Percentiles rank a stretch among this genome's conserved stretches.
Evolutionary conservation across 1,284 basidiomycete species (phyloP).

Genomic region (Hemileia vastatrix): DNA sequence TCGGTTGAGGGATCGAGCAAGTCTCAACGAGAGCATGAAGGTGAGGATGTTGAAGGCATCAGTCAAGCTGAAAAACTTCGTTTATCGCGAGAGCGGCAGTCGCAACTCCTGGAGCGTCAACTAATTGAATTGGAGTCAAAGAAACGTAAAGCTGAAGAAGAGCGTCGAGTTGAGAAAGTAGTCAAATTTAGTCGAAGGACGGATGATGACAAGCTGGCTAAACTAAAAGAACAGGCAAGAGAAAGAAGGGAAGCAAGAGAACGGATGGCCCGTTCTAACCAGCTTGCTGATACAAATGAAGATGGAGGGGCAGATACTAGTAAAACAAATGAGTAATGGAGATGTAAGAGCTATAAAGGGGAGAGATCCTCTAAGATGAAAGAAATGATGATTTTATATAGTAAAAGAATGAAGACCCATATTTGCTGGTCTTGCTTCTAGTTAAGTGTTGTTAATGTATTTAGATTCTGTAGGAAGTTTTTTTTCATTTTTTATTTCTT

Average conservation of each 20-base stretch:
- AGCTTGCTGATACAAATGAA: too few relatives aligned
- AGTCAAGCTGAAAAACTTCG: conserved; percentile 17
- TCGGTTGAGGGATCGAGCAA: neutral
- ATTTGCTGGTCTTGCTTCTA: too few relatives aligned
- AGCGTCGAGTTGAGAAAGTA: conserved; percentile 2
- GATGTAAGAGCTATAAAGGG: too few relatives aligned
- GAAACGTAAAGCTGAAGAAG: conserved; percentile 17
- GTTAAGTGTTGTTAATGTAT: too few relatives aligned
- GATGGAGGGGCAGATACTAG: too few relatives aligned
- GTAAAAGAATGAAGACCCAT: too few relatives aligned
- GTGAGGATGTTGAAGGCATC: conserved; percentile 11
- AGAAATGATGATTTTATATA: too few relatives aligned
- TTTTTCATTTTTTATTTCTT: too few relatives aligned
- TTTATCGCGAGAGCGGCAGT: conserved; percentile 20
- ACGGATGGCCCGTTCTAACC: neutral
- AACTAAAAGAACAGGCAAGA: conserved; percentile 13
- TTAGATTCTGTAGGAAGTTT: too few relatives aligned
- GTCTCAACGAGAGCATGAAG: conserved; percentile 2
- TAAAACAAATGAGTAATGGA: too few relatives aligned
- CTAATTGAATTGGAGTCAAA: conserved; percentile 14
- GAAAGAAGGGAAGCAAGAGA: conserved; percentile 11
- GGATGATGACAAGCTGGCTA: conserved; percentile 15
- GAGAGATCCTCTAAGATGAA: too few relatives aligned
- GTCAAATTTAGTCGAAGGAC: conserved; percentile 18
- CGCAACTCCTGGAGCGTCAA: conserved; percentile 18